Conservation (phyloP, 2,329 filamentous ascomycete species). For the Grosmannia penicillata region DNA sequence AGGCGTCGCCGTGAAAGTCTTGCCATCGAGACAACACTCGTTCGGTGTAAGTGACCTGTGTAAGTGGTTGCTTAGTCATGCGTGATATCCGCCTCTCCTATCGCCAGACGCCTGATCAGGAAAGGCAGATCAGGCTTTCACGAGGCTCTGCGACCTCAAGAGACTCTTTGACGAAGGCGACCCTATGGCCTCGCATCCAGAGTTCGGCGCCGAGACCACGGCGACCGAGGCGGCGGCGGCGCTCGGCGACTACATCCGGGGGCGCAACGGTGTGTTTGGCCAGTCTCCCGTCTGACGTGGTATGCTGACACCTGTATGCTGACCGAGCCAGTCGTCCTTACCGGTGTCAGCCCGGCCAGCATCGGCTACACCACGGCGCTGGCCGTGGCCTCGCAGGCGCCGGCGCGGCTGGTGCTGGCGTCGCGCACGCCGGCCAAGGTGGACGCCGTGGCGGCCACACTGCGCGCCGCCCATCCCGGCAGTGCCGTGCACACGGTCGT, state of each 20-base stretch:
- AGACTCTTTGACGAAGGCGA: too few species aligned
- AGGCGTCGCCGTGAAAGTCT: too few species aligned
- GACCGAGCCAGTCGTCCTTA: conserved; percentile 14
- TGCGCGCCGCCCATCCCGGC: conserved; percentile 15
- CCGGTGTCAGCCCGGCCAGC: conserved; percentile 25
- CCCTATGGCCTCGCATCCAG: conserved; percentile 9
- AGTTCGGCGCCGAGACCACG: conserved; percentile 8
- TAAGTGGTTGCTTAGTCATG: too few species aligned
- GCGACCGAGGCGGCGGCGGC: conserved; percentile 10
- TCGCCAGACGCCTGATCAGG: too few species aligned
- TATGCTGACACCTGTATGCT: too few species aligned
- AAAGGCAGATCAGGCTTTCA: too few species aligned
- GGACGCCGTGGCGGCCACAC: conserved; percentile 21
- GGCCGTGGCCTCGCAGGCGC: conserved; percentile 28
- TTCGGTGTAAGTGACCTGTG: too few species aligned
- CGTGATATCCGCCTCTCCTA: too few species aligned
- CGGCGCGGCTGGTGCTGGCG: conserved; percentile 25
- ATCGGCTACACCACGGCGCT: conserved; percentile 25
- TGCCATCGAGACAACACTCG: too few species aligned
- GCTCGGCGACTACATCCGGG: conserved; percentile 7
- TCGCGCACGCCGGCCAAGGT: conserved; percentile 29
- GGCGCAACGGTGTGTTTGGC: conserved; percentile 7
- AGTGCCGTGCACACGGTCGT: conserved; percentile 14
- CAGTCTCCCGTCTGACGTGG: too few species aligned
- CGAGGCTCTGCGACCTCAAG: too few species aligned